A percentile compares a stretch with the other conserved stretches of the same genome.
Evolutionary conservation across 2,329 filamentous ascomycete genomes (phyloP).

Genomic region (Aspergillus novoparasiticus): DNA sequence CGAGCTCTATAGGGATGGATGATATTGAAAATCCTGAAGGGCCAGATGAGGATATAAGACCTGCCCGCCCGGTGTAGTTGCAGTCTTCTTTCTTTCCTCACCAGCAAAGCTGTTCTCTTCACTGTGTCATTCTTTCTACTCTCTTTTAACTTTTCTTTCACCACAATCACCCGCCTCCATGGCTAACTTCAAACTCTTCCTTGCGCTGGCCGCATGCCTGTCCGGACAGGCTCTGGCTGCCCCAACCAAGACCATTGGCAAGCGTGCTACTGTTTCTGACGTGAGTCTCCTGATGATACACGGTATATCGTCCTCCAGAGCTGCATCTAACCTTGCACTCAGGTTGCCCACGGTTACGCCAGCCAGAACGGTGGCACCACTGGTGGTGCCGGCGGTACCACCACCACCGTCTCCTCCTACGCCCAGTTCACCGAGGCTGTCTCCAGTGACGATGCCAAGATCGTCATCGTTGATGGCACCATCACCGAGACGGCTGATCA

Average conservation of each 20-base stretch:
- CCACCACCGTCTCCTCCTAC: constrained; percentile 57
- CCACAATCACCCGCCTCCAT: constrained; percentile 16
- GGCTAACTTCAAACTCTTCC: constrained; percentile 28
- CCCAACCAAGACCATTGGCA: constrained; percentile 27
- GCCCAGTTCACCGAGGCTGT: constrained; percentile 55
- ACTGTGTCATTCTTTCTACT: constrained; percentile 7
- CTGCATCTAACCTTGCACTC: neutral
- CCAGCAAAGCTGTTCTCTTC: constrained; percentile 8
- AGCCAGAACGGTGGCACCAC: constrained; percentile 56
- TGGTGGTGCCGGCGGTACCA: constrained; percentile 58
- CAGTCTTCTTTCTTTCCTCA: constrained; percentile 8
- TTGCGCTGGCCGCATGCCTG: constrained; percentile 27
- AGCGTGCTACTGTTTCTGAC: constrained; percentile 30
- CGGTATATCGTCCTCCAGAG: neutral
- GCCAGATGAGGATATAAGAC: constrained; percentile 9
- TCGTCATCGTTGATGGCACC: constrained; percentile 51
- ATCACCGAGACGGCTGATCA: constrained; percentile 48
- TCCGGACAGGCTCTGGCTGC: constrained; percentile 28
- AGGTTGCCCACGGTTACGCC: constrained; percentile 47
- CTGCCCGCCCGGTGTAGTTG: neutral
- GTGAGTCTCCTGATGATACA: constrained; percentile 17
- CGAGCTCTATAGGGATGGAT: neutral
- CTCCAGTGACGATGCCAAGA: constrained; percentile 47
- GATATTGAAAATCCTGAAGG: neutral
- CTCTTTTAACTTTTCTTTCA: neutral